phyloP scores from a whole-genome alignment of 2,329 filamentous ascomycete genomes.

The Achaetomium macrosporum region DNA sequence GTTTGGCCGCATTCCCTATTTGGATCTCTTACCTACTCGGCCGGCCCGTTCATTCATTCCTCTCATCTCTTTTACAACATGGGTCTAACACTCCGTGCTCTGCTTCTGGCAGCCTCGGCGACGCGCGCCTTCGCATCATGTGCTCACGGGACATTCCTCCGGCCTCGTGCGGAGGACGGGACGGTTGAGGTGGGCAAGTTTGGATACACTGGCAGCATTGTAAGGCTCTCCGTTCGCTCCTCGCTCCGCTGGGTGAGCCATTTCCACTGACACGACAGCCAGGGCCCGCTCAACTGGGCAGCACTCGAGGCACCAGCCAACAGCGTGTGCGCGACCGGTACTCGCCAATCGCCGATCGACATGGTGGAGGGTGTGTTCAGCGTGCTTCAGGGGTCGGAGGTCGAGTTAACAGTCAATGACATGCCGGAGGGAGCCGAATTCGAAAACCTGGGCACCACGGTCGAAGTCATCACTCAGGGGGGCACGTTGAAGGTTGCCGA shows the following conservation, averaged over 20 bases:
- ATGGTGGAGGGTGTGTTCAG: conserved; percentile 35
- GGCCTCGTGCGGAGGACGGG: conserved; percentile 27
- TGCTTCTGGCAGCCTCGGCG: conserved; percentile 22
- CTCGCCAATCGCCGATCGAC: conserved; percentile 54
- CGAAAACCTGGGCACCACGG: conserved; percentile 53
- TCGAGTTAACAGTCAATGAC: conserved; percentile 37
- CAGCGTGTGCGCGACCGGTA: conserved; percentile 44
- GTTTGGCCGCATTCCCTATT: conserved; percentile 4
- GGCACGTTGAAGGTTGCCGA: conserved; percentile 32
- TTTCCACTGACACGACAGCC: neutral
- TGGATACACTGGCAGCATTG: conserved; percentile 26
- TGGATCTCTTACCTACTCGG: too few relatives aligned
- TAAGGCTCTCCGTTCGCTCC: neutral
- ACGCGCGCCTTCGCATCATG: conserved; percentile 26
- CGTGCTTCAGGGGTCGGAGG: conserved; percentile 28
- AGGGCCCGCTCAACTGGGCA: conserved; percentile 24
- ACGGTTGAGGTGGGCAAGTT: conserved; percentile 30
- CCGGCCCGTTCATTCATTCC: neutral
- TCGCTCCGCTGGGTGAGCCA: neutral
- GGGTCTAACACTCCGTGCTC: conserved; percentile 14
- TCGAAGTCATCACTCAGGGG: conserved; percentile 46
- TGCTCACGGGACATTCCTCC: conserved; percentile 25
- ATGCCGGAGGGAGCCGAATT: conserved; percentile 40
- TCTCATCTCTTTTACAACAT: conserved; percentile 14
- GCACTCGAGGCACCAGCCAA: conserved; percentile 31